Conservation (phyloP, 305 asterid species). For the Lippia alba region DNA sequence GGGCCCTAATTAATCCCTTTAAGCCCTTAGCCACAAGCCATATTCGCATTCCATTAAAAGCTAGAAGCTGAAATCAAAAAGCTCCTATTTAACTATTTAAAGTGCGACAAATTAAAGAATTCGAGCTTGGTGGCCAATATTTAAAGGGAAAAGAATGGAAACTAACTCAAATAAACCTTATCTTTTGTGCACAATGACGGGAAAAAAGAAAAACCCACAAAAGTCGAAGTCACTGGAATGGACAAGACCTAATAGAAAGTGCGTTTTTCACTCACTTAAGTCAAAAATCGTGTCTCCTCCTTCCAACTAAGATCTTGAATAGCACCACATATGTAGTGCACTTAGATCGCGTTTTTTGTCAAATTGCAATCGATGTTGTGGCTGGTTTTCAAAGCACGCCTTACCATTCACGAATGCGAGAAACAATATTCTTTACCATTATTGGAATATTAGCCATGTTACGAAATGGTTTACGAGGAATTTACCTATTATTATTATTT, state of each 20-base stretch:
- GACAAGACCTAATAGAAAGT: slow-evolving; percentile 31
- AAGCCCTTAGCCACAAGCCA: background rate
- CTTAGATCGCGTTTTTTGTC: slow-evolving; percentile 8
- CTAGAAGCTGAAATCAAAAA: background rate
- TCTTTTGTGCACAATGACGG: slow-evolving; percentile 24
- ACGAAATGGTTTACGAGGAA: background rate
- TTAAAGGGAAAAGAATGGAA: background rate
- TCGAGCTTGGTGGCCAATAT: slow-evolving; percentile 10
- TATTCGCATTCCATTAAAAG: no score
- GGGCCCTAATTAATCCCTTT: no score
- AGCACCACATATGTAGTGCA: slow-evolving; percentile 26
- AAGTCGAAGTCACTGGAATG: slow-evolving; percentile 20
- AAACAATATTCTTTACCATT: background rate
- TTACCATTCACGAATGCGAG: background rate
- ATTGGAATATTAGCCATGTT: background rate
- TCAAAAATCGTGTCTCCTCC: slow-evolving; percentile 38
- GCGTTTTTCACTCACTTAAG: slow-evolving; percentile 26
- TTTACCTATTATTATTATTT: no score
- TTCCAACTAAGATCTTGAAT: slow-evolving; percentile 22
- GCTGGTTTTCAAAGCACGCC: background rate
- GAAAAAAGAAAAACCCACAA: slow-evolving; percentile 26
- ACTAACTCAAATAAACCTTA: slow-evolving; percentile 16
- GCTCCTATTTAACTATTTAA: slow-evolving; percentile 5
- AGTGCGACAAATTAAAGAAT: slow-evolving; percentile 26
- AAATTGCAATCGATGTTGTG: slow-evolving; percentile 15